Base-by-base conservation (phyloP, 2,329 filamentous ascomycete genomes). In the Sclerotinia minor region DNA sequence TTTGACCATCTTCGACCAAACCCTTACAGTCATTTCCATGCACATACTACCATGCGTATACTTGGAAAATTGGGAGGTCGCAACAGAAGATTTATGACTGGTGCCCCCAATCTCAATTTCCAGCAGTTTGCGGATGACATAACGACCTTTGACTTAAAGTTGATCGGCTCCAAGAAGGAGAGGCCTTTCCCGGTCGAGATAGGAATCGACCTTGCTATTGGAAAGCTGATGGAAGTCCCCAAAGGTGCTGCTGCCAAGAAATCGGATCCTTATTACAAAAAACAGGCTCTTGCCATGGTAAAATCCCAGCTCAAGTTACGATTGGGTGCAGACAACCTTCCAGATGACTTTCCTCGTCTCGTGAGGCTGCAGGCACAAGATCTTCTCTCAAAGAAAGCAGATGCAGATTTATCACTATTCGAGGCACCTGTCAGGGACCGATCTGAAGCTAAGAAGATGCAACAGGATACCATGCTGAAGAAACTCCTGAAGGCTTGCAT, bases 1-100 rank as follows among this genome's bases (percentile, higher is more conserved):
- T 99, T 96, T 84, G 94, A 97, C 71, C 96, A 99, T 78, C 84
- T 99, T 53, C 91, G 91, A 74, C 96, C 95, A 9, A 90, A 94
- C 71, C 95, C 95, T 0, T 97, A 99, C 78, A 97, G 91, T 74
- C 96, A 99, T 78, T 97, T 97, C 79, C 94, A 98, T 76, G 92
- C 96, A 0, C 95, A 99, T 77, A 98, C 95, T 0, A 98, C 95
- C 0, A 96, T 99, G 89, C 85, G 95, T 57, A 99, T 99, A 68
- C 84, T 99, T 2, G 95, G 95, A 19, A 99, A 99, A 79, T 85
- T 99, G 17, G 95, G 96, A 57, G 95, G 95, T 9, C 88, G 95
- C 35, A 99, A 99, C 75, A 84, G 96, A 47, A 97, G 96, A 76
- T 99, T 97, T 78, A 89, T 98, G 81, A 97, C 91, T 7, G 91